Evolutionary conservation across 371 early-diverging fungal species (phyloP), one percentile per base, ranked within the genome.

Genomic region (Rhizopus microsporus): DNA sequence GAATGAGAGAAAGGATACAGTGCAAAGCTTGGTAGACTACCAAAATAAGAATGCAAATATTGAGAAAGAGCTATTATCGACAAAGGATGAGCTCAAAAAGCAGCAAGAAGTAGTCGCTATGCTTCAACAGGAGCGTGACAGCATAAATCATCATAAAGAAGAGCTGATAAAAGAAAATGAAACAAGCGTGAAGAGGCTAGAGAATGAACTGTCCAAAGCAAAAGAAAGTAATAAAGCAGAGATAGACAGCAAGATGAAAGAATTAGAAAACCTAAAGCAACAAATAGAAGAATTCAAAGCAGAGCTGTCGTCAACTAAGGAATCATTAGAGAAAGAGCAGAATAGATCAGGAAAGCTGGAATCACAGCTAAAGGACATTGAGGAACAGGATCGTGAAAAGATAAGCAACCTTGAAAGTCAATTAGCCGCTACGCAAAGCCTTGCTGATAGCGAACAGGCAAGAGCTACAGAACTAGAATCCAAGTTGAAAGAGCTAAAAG

Each of bases 201-300:
- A 59, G 30, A 45, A 52, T 35, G 45, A 59, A 23, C 43, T 59
- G 52, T 15, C 32, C 12, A 15, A 38, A 15, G 30, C 53, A 13
- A 31, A 35, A 12, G 44, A 51, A 17, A 17, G 51, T 2, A 15
- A 23, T 2, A 33, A 51, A 34, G 13, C 53, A 17, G 42, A 59
- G 38, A 45, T 23, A 0, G 23, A 23, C 16, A 34, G 13, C 15
- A 38, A 45, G 5, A n/a, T 32, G 12, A 39, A 53, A 1, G 48
- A 55, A 23, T 29, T 49, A 9, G 49, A 54, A 42, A 13, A 16
- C 5, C 12, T 57, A 6, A 13, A 40, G 0, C 34, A 45, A 3
- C 40, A 44, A 9, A 8, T 44, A 15, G 30, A 31, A 29, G n/a
- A 52, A 15, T 3, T 15, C 5, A 52, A 45, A 5, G 12, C 34